Evolutionary conservation across 179 eudicot genomes (phyloP).

Genomic region (Pouteria campechiana): DNA sequence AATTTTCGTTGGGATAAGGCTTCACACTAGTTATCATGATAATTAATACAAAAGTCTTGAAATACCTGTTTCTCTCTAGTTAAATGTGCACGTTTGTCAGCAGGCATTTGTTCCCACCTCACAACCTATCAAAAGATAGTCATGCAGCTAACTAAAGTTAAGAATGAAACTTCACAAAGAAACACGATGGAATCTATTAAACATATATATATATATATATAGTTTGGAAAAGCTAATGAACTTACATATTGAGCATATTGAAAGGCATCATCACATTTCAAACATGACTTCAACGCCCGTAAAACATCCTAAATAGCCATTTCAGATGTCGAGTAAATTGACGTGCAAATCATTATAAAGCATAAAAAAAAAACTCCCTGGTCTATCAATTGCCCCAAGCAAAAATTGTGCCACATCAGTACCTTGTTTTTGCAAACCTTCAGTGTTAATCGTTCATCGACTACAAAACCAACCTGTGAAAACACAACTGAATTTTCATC

Average conservation of each 20-base stretch:
- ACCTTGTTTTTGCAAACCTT: constrained; percentile 76
- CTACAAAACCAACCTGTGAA: constrained; percentile 59
- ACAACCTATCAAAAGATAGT: constrained; percentile 38
- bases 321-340: not conserved
- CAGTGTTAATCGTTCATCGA: constrained; percentile 69
- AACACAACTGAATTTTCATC: not conserved
- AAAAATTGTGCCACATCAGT: too few species aligned
- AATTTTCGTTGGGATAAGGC: not conserved
- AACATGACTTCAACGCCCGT: constrained; percentile 45
- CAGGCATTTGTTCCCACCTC: constrained; percentile 65
- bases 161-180: not conserved
- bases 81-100: constrained; percentile 65
- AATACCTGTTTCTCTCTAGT: constrained; percentile 77
- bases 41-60: not conserved
- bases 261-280: constrained; percentile 67
- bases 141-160: not conserved
- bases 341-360: too few species aligned
- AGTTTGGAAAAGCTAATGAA: constrained; percentile 1
- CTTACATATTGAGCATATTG: constrained; percentile 67
- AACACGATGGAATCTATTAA: not conserved
- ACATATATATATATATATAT: not conserved
- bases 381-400: too few species aligned
- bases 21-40: not conserved
- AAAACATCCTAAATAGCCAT: constrained; percentile 48
- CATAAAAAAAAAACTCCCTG: too few species aligned